Evolutionary conservation across 2,329 filamentous ascomycete species (phyloP), one percentile per base, ranked within the genome.

Genomic region (Acarospora socialis): DNA sequence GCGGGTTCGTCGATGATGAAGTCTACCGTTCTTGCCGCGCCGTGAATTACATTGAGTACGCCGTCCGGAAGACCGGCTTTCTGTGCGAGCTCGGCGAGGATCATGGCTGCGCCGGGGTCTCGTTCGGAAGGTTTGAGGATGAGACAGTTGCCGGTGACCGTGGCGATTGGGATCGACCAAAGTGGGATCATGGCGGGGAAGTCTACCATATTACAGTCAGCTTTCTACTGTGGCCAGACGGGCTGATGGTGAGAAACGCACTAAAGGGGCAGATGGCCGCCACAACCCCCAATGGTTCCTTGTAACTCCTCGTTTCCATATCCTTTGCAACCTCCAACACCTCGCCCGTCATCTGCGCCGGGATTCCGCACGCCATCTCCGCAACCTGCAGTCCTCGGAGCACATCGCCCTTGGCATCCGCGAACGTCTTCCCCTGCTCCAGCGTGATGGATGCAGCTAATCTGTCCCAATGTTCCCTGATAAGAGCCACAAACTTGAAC

Each of bases 101-200:
- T 75, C 71, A 77, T 76, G 34, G 66, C 66, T 2, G 73, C 71
- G 36, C 71, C 70, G 4, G 72, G 72, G 40, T 75, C 71, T 34
- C 72, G 68, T 53, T 77, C 72, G 1, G 72, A 76, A 5, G 73
- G 73, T 60, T 77, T 77, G 45, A 77, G 59, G 43, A 77, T 60
- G 38, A 73, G 54, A 16, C 66, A 71, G 57, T 77, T 77, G 34
- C 73, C 73, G 17, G 69, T 72, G n/a, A 73, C 61, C 4, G 70
- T 70, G 21, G 73, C 72, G 39, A 76, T 62, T 6, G 73, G 73
- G 23, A 77, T 73, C 19, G 61, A 72, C 73, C 73, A 78, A 7
- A 77, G 60, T 7, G 73, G 73, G 52, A 78, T 77, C 73, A 78
- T 78, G 40, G 73, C 73, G 32, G 73, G 73, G 58, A 77, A 77